A percentile compares a stretch with the other conserved stretches of the same genome.
Conservation (phyloP, 257 asterid species). For the Solanum chiquidenum region DNA sequence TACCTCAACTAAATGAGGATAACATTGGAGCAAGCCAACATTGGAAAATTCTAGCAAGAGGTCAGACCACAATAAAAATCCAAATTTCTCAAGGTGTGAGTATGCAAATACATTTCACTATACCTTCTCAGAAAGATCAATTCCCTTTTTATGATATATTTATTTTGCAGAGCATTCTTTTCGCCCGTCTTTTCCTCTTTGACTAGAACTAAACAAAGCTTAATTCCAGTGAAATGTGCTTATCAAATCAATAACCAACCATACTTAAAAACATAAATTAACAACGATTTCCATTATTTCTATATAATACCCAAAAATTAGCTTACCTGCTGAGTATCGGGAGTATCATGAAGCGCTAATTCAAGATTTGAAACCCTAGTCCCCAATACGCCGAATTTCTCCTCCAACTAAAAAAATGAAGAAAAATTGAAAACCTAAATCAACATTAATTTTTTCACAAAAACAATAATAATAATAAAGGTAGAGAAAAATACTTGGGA, state of each 20-base stretch:
- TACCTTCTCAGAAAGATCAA: background rate
- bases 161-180: background rate
- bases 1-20: background rate
- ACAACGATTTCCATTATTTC: background rate
- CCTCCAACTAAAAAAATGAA: constrained; percentile 23
- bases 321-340: constrained; percentile 38
- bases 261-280: background rate
- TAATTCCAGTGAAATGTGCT: background rate
- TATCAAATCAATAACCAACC: background rate
- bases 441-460: background rate
- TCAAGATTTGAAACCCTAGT: constrained; percentile 58
- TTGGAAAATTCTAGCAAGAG: background rate
- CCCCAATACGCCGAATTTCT: constrained; percentile 31
- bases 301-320: background rate
- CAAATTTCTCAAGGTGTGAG: background rate
- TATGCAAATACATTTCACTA: background rate
- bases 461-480: background rate
- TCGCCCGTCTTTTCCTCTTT: background rate
- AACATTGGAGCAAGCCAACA: background rate
- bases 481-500: constrained; percentile 27
- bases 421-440: background rate
- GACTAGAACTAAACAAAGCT: background rate
- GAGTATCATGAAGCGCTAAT: constrained; percentile 12
- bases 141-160: background rate
- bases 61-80: background rate